Conservation (phyloP, 169 alveolate genomes). For the Cryptosporidium tyzzeri region DNA sequence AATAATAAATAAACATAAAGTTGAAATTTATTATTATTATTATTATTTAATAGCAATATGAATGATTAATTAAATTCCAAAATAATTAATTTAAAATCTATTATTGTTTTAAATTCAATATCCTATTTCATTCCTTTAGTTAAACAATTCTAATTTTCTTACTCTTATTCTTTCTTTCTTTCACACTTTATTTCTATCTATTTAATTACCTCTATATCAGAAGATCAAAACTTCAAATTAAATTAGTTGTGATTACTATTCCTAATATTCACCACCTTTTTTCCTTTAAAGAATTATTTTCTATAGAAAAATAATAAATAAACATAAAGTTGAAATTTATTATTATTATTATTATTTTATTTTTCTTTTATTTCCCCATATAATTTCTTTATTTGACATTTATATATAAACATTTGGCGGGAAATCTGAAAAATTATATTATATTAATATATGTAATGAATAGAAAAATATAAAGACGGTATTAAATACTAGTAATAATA, state of each 20-base stretch:
- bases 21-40: too few relatives aligned
- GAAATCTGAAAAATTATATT: neutral
- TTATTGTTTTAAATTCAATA: too few relatives aligned
- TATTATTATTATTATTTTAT: too few relatives aligned
- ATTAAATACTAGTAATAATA: neutral
- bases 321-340: too few relatives aligned
- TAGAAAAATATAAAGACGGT: neutral
- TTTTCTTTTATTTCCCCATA: neutral
- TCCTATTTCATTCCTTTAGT: neutral
- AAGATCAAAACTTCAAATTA: neutral
- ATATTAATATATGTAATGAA: neutral
- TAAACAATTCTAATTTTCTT: too few relatives aligned
- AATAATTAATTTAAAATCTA: too few relatives aligned
- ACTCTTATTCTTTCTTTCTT: too few relatives aligned
- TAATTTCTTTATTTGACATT: slow-evolving; percentile 9
- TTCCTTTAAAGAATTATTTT: neutral
- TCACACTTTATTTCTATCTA: too few relatives aligned
- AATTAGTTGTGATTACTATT: neutral
- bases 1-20: neutral
- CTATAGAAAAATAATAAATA: neutral
- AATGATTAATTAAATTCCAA: neutral
- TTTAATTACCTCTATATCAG: too few relatives aligned
- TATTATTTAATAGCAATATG: too few relatives aligned
- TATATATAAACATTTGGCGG: neutral
- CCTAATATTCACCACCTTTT: neutral